Evolutionary conservation across 1,139 yeast species (phyloP).

Genomic region (Saccharomyces hybrid): DNA sequence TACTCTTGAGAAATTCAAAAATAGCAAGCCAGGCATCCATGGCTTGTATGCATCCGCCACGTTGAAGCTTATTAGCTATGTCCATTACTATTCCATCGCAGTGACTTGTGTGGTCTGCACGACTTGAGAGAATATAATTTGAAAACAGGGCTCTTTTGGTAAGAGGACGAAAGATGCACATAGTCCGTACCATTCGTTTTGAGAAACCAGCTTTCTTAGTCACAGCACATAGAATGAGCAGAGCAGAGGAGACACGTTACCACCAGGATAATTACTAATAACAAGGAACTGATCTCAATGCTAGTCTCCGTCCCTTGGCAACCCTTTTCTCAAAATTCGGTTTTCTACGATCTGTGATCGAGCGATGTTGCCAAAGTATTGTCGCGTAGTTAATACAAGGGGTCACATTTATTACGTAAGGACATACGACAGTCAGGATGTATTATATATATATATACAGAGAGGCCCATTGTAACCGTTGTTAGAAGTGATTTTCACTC

Average conservation of each 20-base stretch:
- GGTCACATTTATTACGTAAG: neutral
- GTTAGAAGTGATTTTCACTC: neutral
- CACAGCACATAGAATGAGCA: neutral
- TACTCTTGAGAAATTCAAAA: neutral
- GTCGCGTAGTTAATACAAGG: neutral
- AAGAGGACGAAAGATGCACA: no score
- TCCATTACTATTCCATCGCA: neutral
- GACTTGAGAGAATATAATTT: neutral
- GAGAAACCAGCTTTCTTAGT: neutral
- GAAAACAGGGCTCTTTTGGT: no score
- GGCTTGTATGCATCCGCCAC: neutral
- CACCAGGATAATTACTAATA: no score
- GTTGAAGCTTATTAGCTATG: neutral
- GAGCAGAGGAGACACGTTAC: neutral
- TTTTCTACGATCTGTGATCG: neutral
- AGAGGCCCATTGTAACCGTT: neutral
- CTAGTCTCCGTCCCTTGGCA: no score
- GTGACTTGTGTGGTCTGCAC: neutral
- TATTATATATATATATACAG: neutral
- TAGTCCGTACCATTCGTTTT: no score
- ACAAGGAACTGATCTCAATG: no score
- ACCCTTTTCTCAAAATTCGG: no score
- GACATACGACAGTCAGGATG: neutral
- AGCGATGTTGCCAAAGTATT: neutral
- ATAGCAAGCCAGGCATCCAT: neutral